Evolutionary conservation across 768 basidiomycete species (phyloP).

Genomic region (Mycena olivaceomarginata): DNA sequence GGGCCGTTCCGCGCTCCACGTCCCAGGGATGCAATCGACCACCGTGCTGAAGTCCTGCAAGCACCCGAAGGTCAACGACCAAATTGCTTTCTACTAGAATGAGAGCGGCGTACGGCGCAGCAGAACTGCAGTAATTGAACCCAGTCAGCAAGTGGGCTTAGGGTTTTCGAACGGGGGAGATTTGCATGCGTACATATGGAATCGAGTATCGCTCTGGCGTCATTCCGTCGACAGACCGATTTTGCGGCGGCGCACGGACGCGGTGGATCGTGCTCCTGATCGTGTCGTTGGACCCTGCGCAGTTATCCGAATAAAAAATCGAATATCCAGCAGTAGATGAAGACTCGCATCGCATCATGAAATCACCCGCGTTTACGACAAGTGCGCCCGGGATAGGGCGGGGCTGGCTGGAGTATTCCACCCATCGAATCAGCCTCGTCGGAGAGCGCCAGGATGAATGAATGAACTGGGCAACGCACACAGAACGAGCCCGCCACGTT

Average conservation of each 20-base stretch:
- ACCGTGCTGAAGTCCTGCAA: background rate
- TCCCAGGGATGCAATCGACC: conserved; percentile 52
- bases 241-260: conserved; percentile 63
- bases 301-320: too few species aligned
- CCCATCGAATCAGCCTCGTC: too few species aligned
- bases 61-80: background rate
- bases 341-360: conserved; percentile 67
- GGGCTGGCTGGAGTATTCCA: conserved; percentile 54
- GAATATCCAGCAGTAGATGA: background rate
- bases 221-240: conserved; percentile 48
- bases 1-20: conserved; percentile 64
- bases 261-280: conserved; percentile 64
- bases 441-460: too few species aligned
- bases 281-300: conserved; percentile 58
- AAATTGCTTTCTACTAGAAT: background rate
- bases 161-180: too few species aligned
- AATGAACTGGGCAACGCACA: conserved; percentile 36
- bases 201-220: conserved; percentile 76
- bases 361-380: conserved; percentile 73
- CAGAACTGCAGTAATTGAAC: background rate
- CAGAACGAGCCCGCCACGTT: conserved; percentile 63
- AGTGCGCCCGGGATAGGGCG: conserved; percentile 68
- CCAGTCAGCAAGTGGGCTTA: too few species aligned
- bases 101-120: background rate
- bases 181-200: conserved; percentile 64